Evolutionary conservation across 2,329 filamentous ascomycete genomes (phyloP).

Genomic region (Cercospora sp.): DNA sequence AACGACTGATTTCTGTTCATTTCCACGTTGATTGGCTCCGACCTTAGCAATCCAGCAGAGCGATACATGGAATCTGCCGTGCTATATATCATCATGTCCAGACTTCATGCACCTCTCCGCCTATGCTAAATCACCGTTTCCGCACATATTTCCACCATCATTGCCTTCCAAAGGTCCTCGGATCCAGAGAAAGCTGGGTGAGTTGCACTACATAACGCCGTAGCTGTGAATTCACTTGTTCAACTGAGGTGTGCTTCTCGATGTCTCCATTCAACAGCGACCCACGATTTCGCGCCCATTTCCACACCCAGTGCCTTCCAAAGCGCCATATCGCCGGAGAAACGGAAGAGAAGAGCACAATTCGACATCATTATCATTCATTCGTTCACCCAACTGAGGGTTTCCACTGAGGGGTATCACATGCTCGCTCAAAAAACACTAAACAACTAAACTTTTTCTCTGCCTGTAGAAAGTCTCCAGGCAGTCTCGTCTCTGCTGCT

Average conservation of each 20-base stretch:
- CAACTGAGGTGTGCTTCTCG: background rate
- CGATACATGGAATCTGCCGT: background rate
- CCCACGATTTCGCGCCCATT: background rate
- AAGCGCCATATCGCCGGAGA: background rate
- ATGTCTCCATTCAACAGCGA: background rate
- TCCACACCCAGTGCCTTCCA: background rate
- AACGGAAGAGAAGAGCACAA: background rate
- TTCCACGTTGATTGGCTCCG: background rate
- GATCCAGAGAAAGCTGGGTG: background rate
- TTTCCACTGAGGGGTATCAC: background rate
- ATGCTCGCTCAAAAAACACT: background rate
- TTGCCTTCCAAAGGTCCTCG: background rate
- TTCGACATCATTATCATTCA: background rate
- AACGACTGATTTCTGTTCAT: background rate
- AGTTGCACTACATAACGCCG: too few species aligned
- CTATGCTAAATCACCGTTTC: background rate
- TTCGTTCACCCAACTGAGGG: background rate
- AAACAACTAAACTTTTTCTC: conserved; percentile 37
- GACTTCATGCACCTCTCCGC: background rate
- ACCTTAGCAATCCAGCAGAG: background rate
- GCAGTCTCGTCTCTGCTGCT: conserved; percentile 74
- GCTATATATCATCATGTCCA: background rate
- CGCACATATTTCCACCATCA: background rate
- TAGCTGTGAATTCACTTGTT: too few species aligned
- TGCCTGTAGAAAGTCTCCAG: conserved; percentile 77